phyloP scores from a whole-genome alignment of 2,329 filamentous ascomycete species.

The Talaromyces sp. region DNA sequence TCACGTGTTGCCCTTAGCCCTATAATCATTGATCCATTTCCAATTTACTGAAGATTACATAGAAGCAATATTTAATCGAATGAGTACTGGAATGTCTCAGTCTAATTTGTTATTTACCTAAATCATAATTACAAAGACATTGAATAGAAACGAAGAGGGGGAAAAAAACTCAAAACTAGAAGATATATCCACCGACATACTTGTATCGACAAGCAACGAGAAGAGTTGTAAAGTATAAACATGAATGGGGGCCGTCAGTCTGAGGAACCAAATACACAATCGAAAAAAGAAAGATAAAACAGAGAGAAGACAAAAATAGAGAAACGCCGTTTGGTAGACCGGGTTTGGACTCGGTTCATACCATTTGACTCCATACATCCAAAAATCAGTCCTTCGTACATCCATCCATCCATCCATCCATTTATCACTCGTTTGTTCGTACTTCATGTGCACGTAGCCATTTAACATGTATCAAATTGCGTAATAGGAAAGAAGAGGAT shows the following conservation, averaged over 20 bases:
- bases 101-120: neutral
- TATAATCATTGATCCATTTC: neutral
- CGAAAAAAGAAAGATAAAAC: neutral
- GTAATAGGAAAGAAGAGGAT: neutral
- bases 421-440: neutral
- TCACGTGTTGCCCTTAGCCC: slow-evolving; percentile 4
- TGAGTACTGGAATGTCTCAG: neutral
- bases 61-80: neutral
- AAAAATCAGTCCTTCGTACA: neutral
- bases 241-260: neutral
- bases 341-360: neutral
- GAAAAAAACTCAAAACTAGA: neutral
- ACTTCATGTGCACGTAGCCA: neutral
- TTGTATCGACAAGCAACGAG: neutral
- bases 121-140: neutral
- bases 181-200: neutral
- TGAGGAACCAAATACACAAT: neutral
- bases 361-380: neutral
- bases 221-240: neutral
- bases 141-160: neutral
- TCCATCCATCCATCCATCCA: neutral
- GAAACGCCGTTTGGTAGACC: neutral
- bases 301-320: no score
- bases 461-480: neutral
- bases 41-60: neutral